A percentile compares a stretch with the other conserved stretches of the same genome.
phyloP scores from a whole-genome alignment of 2,329 filamentous ascomycete genomes.

The Xylaria multiplex region DNA sequence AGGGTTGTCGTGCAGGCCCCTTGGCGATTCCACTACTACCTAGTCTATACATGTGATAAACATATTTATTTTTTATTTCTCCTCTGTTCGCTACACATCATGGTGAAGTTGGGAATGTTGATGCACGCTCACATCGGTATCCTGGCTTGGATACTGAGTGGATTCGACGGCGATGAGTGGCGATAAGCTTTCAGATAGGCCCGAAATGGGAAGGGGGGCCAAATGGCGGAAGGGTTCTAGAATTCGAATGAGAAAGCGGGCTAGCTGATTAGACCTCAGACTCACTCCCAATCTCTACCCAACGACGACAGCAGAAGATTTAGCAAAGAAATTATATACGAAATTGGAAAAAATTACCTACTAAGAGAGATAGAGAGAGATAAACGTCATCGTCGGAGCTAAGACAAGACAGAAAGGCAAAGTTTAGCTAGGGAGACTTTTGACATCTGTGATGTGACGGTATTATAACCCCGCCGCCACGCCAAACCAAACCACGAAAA shows the following conservation, averaged over 20 bases:
- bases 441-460: not conserved
- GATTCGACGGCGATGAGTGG: not conserved
- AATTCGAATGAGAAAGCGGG: constrained; percentile 4
- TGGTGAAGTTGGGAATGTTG: not conserved
- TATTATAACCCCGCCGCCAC: not conserved
- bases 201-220: constrained; percentile 6
- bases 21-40: constrained; percentile 20
- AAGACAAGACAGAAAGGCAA: not conserved
- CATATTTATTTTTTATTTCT: not conserved
- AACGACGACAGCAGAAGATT: not conserved
- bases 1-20: not conserved
- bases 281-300: constrained; percentile 7
- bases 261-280: not conserved
- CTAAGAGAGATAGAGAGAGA: no score
- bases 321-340: not conserved
- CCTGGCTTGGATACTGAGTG: not conserved
- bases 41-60: not conserved
- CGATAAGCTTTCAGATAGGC: constrained; percentile 9
- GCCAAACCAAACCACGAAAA: not conserved
- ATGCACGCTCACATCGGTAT: not conserved
- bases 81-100: not conserved
- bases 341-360: no score
- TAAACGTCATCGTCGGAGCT: no score
- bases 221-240: constrained; percentile 6
- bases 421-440: not conserved